Conservation (phyloP, 2,329 filamentous ascomycete genomes). For the Fusarium proliferatum region DNA sequence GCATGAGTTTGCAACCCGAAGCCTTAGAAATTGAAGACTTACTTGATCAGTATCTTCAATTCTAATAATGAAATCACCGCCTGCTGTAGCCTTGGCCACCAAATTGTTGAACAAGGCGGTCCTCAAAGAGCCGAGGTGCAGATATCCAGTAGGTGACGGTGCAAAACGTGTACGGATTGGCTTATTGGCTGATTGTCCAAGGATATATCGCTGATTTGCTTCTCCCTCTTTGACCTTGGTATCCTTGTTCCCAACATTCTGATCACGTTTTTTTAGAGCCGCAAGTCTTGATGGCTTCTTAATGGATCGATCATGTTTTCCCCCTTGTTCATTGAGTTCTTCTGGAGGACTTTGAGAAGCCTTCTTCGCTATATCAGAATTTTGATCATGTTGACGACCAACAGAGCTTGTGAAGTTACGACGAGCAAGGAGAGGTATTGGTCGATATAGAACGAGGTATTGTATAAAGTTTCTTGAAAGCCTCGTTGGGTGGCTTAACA, state of each 20-base stretch:
- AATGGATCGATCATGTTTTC: not conserved
- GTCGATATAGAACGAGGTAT: not conserved
- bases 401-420: slow-evolving; percentile 30
- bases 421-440: slow-evolving; percentile 1
- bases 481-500: slow-evolving; percentile 23
- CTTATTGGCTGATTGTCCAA: slow-evolving; percentile 64
- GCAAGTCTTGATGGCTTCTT: slow-evolving; percentile 36
- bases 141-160: slow-evolving; percentile 91
- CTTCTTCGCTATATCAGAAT: not conserved
- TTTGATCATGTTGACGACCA: slow-evolving; percentile 17
- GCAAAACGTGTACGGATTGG: slow-evolving; percentile 78
- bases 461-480: slow-evolving; percentile 14
- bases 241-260: not conserved
- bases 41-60: slow-evolving; percentile 97
- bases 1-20: not conserved
- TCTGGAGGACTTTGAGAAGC: not conserved
- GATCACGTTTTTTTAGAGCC: slow-evolving; percentile 39
- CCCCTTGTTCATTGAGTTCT: not conserved
- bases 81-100: slow-evolving; percentile 81
- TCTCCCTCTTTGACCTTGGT: not conserved
- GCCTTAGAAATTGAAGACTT: slow-evolving; percentile 38
- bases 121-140: slow-evolving; percentile 90
- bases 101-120: slow-evolving; percentile 97
- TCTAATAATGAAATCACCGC: slow-evolving; percentile 88
- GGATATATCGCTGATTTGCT: slow-evolving; percentile 43